Base-by-base conservation (phyloP, 306 rosid species). In the Castanea crenata region DNA sequence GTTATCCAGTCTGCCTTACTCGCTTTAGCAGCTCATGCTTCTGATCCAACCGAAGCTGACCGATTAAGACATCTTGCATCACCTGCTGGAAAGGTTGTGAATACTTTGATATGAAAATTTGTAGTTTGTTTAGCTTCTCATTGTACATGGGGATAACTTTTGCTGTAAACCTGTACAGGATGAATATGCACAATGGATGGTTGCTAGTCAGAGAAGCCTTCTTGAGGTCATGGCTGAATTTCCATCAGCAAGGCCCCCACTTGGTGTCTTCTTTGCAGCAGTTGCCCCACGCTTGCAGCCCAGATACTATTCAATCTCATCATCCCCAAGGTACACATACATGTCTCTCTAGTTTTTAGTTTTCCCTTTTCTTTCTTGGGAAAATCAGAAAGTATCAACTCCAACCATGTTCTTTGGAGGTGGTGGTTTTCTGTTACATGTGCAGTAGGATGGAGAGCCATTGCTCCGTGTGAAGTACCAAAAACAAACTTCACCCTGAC, bases 281-380 rank as follows among this genome's bases (percentile, higher is more conserved):
- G 94, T 93, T 71, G 92, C 96, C 75, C 98, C 99, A 38, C 95
- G 97, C 69, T 88, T 93, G 84, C 98, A 82, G 86, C 99, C 99
- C 13, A 91, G 99, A 89, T 96, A 73, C 86, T 96, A 96, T 80
- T 96, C 99, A 71, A 96, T 96, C 75, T 96, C 99, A 49, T 96
- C 99, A 38, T 96, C 99, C 71, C 94, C 99, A 19, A 90, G 90
- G 99, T 89, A 35, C 68, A 58, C 75, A 34, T 21, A 44, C 27
- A 4, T 23, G 20, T 75, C 23, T 31, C 57, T 19, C 51, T 56
- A 11, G 12, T 73, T 55, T 4, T 11, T 52, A 69, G 6, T 69
- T 29, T 59, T 71, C 63, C 71, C 52, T 61, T 27, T 63, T 25
- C 49, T 5, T 73, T 34, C 7, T 21, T 21, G 18, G 46, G 16